Evolutionary conservation across 208 protist species (phyloP).

Genomic region (Entamoeba histolytica): DNA sequence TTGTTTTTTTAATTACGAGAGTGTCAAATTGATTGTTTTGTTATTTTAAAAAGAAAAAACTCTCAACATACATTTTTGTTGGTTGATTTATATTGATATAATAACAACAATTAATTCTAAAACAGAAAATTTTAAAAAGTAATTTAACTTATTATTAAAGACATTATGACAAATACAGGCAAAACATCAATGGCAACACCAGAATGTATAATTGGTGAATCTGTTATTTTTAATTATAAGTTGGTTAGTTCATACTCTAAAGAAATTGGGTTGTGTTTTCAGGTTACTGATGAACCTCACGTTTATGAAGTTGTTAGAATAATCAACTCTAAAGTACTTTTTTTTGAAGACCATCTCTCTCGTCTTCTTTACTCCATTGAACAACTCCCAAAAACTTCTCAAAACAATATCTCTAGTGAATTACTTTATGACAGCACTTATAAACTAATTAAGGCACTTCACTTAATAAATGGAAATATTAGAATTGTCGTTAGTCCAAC

Average conservation of each 20-base stretch:
- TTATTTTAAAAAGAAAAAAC: too few relatives aligned
- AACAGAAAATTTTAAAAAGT: too few relatives aligned
- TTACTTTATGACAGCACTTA: not conserved
- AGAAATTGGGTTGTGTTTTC: not conserved
- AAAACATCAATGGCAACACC: too few relatives aligned
- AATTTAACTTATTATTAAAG: too few relatives aligned
- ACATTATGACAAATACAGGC: too few relatives aligned
- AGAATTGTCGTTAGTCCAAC: not conserved
- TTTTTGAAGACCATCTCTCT: not conserved
- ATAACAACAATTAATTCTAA: too few relatives aligned
- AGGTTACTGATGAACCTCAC: not conserved
- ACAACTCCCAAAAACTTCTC: not conserved
- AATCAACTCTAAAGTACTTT: not conserved
- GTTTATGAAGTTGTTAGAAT: not conserved
- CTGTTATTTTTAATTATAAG: not conserved
- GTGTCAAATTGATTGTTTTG: too few relatives aligned
- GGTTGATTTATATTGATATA: too few relatives aligned
- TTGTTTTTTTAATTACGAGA: too few relatives aligned
- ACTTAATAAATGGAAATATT: not conserved
- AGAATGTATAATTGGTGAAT: not conserved
- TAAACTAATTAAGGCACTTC: not conserved
- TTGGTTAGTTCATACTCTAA: not conserved
- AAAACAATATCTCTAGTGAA: not conserved
- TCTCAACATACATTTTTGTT: too few relatives aligned
- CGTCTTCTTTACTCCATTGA: not conserved